Base-by-base conservation (phyloP, 257 asterid species). In the Ocimum tenuiflorum region DNA sequence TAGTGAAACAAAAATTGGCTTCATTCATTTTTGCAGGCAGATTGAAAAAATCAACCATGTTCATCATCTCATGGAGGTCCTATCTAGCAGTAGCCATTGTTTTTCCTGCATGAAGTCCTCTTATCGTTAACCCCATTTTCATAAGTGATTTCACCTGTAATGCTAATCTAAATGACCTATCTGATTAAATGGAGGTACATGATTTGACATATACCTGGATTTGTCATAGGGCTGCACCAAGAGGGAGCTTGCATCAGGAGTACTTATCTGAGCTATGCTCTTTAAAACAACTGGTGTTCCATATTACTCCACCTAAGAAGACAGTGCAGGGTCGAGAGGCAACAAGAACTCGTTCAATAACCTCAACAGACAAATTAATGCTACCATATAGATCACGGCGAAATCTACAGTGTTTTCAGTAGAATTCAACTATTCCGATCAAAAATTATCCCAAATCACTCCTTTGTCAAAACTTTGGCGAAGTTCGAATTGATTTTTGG, bases 141-240 rank as follows among this genome's bases (percentile, higher is more conserved):
- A 51, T 47, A 57, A 46, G 45, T 73, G 23, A 23, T 51, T 20
- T 45, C 36, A 15, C 23, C 33, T 63, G n/a, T 29, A 55, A 23
- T 6, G 15, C 55, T 15, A 63, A 63, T 17, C 24, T 55, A 51
- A 36, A 51, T 66, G 50, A 50, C 63, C 11, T 8, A 19, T 14
- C 17, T 15, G 31, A 53, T 51, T 55, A 43, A 29, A 47, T 63
- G 22, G 13, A 17, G 20, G 35, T 61, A 39, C 23, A 48, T 36
- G n/a, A 66, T 24, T 17, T 71, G 35, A 49, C 29, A 27, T 68
- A 29, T 55, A 88, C 97, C 95, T 85, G 79, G 99, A 89, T 84
- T 92, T 92, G 76, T 92, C 99, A 70, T 87, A 92, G 35, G 99
- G 99, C 79, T 87, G 92, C 73, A 92, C 91, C 83, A 89, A 62